Evolutionary conservation across 2,329 filamentous ascomycete genomes (phyloP).

Genomic region (Colletotrichum sp.): DNA sequence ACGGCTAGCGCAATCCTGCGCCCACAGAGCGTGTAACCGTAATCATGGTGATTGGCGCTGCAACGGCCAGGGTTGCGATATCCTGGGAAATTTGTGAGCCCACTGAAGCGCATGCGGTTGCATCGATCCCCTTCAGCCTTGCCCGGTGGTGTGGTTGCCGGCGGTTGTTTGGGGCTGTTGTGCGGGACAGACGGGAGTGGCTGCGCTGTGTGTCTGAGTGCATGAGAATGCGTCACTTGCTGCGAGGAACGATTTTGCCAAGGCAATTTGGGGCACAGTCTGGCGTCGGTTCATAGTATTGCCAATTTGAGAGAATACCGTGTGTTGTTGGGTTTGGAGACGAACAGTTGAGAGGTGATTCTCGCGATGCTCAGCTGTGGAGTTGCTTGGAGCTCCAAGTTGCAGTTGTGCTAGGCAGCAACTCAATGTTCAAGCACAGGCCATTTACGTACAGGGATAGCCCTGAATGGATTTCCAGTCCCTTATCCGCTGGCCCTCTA

Average conservation of each 20-base stretch:
- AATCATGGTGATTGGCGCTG: slow-evolving; percentile 1
- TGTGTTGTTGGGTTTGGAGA: background rate
- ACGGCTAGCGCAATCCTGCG: slow-evolving; percentile 8
- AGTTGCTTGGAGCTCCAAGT: background rate
- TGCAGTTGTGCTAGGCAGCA: background rate
- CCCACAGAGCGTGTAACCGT: background rate
- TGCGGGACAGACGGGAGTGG: background rate
- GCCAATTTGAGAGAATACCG: background rate
- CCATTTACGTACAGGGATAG: background rate
- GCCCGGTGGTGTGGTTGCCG: background rate
- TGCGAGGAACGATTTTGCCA: background rate
- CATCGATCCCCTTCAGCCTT: background rate
- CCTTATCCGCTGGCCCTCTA: background rate
- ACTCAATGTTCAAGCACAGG: background rate
- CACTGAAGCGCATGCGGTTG: background rate
- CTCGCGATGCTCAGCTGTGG: background rate
- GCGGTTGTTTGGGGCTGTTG: background rate
- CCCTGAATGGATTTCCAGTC: background rate
- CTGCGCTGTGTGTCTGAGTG: background rate
- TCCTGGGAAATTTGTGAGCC: background rate
- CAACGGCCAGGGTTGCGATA: background rate
- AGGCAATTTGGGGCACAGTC: background rate
- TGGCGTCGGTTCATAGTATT: rapidly evolving
- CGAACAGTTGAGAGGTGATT: background rate
- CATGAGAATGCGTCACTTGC: background rate